Evolutionary conservation across 805 yeast species (phyloP), one percentile per base, ranked within the genome.

Genomic region (Myxozyma kluyveri): DNA sequence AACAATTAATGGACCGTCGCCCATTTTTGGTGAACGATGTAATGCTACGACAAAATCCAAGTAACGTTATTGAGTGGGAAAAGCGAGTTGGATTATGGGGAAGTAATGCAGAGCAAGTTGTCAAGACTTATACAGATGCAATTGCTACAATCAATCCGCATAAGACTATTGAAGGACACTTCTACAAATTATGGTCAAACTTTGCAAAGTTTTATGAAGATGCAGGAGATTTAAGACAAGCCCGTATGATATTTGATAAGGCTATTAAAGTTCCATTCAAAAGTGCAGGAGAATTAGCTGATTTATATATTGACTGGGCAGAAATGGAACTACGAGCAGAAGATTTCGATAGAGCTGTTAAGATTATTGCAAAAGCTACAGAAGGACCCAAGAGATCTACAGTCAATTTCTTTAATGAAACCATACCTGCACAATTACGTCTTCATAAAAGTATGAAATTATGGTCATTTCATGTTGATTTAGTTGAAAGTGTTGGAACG

Each of bases 391-490:
- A 67, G 40, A 53, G 56, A 14, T 66, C 74, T 32, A 48, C 29
- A 37, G 57, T 59, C 29, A 69, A 67, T 41, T 76, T 68, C 52
- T 65, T 68, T 33, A 82, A 81, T 61, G 63, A 67, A 18, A 59
- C 69, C 0, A 49, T 74, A 1, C 71, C 83, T 12, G 79, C 86
- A 0, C 89, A 84, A 56, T 67, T 76, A 24, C 67, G 87, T 27
- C 60, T 84, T 7, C 82, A 78, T 65, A 82, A 80, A 59, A 80
- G 86, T 3, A 68, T 72, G 38, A 78, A 78, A 46, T 67, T 89
- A 4, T 90, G 96, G 96, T 69, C 79, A 3, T 77, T 79, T 57
- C 87, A 85, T 62, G 65, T 88, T 24, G 96, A 87, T 61, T 64
- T 87, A 26, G 73, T 83, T 17, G 90, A 85, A 66, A 74, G 77